phyloP scores from a whole-genome alignment of 1,139 yeast genomes.

The Candida albicans region DNA sequence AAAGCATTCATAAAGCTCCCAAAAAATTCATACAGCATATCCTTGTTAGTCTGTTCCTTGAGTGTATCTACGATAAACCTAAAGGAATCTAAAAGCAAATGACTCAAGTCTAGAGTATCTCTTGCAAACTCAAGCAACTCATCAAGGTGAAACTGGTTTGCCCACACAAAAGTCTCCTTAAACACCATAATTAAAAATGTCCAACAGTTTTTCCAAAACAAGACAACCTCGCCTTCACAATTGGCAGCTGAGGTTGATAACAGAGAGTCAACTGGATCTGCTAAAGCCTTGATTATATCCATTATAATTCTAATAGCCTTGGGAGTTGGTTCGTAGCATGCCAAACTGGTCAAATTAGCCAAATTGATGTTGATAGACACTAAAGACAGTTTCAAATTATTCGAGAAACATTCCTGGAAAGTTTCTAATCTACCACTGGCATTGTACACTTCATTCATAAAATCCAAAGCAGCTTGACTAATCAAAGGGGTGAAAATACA shows the following conservation, averaged over 20 bases:
- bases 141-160: constrained; percentile 54
- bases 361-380: constrained; percentile 50
- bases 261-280: constrained; percentile 65
- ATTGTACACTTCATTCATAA: constrained; percentile 76
- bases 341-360: constrained; percentile 44
- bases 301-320: constrained; percentile 70
- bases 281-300: constrained; percentile 66
- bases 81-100: constrained; percentile 63
- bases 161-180: constrained; percentile 72
- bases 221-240: constrained; percentile 18
- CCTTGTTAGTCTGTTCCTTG: constrained; percentile 12
- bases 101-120: constrained; percentile 81
- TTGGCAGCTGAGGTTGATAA: constrained; percentile 18
- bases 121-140: constrained; percentile 78
- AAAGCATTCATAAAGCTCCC: constrained; percentile 50
- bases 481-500: constrained; percentile 61
- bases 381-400: constrained; percentile 45
- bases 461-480: constrained; percentile 69
- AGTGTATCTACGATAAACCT: constrained; percentile 49
- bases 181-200: constrained; percentile 67
- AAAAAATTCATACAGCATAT: constrained; percentile 23
- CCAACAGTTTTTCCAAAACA: constrained; percentile 75
- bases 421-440: constrained; percentile 68
- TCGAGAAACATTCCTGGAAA: constrained; percentile 51
- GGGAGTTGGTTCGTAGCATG: constrained; percentile 72